Evolutionary conservation across 495 filamentous ascomycete genomes (phyloP).

Genomic region (Aspergillus wentii): DNA sequence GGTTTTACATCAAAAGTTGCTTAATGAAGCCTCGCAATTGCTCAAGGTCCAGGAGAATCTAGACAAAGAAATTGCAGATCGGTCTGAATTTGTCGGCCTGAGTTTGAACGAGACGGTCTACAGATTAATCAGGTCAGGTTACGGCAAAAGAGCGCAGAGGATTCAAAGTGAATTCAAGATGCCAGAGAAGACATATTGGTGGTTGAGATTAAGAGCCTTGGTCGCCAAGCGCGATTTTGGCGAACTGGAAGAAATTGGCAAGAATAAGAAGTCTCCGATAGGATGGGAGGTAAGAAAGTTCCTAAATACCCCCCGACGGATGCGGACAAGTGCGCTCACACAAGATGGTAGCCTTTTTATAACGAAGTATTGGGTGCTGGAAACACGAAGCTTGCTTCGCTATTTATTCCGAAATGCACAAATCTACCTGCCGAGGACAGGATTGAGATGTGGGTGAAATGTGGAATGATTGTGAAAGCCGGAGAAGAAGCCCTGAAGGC

Average conservation of each 20-base stretch:
- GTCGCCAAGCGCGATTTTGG: slow-evolving; percentile 86
- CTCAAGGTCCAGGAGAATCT: slow-evolving; percentile 80
- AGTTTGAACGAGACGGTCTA: slow-evolving; percentile 88
- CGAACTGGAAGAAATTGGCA: slow-evolving; percentile 80
- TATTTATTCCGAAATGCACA: slow-evolving; percentile 86
- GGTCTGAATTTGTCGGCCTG: slow-evolving; percentile 69
- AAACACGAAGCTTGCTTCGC: slow-evolving; percentile 77
- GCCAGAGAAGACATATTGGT: slow-evolving; percentile 83
- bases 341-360: slow-evolving; percentile 68
- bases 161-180: slow-evolving; percentile 90
- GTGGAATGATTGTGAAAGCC: slow-evolving; percentile 83
- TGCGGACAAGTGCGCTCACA: slow-evolving; percentile 18
- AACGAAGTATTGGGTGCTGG: slow-evolving; percentile 84
- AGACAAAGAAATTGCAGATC: slow-evolving; percentile 68
- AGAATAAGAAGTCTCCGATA: slow-evolving; percentile 74
- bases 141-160: slow-evolving; percentile 75
- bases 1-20: slow-evolving; percentile 62
- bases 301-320: slow-evolving; percentile 1
- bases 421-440: slow-evolving; percentile 56
- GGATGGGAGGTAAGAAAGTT: slow-evolving; percentile 76
- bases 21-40: slow-evolving; percentile 73
- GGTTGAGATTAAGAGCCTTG: slow-evolving; percentile 83
- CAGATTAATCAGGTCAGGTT: slow-evolving; percentile 68
- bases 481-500: slow-evolving; percentile 84
- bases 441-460: slow-evolving; percentile 94